Conservation (phyloP, 306 rosid genomes). For the Dryas octopetala region DNA sequence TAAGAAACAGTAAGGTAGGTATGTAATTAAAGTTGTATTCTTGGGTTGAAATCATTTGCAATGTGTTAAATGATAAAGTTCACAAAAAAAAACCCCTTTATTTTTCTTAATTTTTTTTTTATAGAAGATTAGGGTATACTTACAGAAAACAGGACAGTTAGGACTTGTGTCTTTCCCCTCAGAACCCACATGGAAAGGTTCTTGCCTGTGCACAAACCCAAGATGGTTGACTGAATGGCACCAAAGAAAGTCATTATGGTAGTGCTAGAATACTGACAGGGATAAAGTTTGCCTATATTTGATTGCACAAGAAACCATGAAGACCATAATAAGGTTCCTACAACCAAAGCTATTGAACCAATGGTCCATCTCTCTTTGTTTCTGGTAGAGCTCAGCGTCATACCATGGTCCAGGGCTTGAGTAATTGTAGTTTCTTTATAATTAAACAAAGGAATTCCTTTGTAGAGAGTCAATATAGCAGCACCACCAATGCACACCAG, state of each 20-base stretch:
- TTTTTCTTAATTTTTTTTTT: background rate
- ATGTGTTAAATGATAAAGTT: no score
- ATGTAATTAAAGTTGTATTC: background rate
- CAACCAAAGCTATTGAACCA: conserved; percentile 65
- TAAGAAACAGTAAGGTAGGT: background rate
- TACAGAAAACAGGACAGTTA: conserved; percentile 65
- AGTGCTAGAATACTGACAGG: conserved; percentile 82
- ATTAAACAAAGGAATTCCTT: conserved; percentile 54
- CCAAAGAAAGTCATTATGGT: conserved; percentile 87
- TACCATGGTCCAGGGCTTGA: conserved; percentile 24
- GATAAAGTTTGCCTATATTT: conserved; percentile 65
- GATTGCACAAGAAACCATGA: conserved; percentile 83
- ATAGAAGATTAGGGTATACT: conserved; percentile 25
- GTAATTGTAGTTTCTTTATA: conserved; percentile 24
- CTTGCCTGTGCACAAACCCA: conserved; percentile 47
- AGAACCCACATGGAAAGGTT: conserved; percentile 68
- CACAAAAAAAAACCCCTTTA: background rate
- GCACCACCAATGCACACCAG: conserved; percentile 72
- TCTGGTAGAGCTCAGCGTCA: conserved; percentile 21
- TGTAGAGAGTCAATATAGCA: conserved; percentile 56
- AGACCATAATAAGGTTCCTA: conserved; percentile 74
- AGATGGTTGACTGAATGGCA: conserved; percentile 69
- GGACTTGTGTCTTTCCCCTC: conserved; percentile 55
- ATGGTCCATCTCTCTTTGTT: conserved; percentile 54
- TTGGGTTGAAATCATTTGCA: background rate